phyloP scores from a whole-genome alignment of 495 filamentous ascomycete genomes.

The Oidiodendron maius region DNA sequence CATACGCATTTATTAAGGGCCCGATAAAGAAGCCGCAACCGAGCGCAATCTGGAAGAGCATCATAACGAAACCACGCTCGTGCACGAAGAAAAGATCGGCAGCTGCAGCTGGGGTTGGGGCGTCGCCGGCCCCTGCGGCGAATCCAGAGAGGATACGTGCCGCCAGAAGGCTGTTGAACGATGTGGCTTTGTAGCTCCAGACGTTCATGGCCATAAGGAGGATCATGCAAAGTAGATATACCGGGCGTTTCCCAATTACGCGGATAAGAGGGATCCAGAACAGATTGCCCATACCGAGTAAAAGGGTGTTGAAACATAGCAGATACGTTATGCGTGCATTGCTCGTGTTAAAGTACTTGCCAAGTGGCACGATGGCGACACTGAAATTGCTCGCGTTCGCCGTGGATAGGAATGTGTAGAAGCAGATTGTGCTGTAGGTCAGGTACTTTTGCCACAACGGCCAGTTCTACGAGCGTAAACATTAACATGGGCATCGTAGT shows the following conservation, averaged over 20 bases:
- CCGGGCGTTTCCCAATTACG: conserved; percentile 29
- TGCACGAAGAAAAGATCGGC: conserved; percentile 38
- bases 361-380: neutral
- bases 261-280: conserved; percentile 26
- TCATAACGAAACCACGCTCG: conserved; percentile 27
- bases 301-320: conserved; percentile 8
- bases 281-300: conserved; percentile 23
- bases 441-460: neutral
- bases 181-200: conserved; percentile 25
- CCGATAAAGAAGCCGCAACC: conserved; percentile 31
- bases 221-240: conserved; percentile 27
- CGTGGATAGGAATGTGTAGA: conserved; percentile 23
- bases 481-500: no score
- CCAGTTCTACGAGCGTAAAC: no score
- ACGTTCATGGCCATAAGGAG: conserved; percentile 29
- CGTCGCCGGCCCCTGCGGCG: conserved; percentile 27
- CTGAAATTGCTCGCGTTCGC: conserved; percentile 9
- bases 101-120: conserved; percentile 31
- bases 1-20: conserved; percentile 33
- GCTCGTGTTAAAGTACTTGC: neutral
- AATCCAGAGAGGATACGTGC: conserved; percentile 31
- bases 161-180: conserved; percentile 29
- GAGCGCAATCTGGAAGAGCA: conserved; percentile 20
- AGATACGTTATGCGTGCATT: conserved; percentile 19
- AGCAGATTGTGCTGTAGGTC: conserved; percentile 4